A percentile compares a stretch with the other conserved stretches of the same genome.
Conservation (phyloP, 768 basidiomycete species). For the Kockovaella imperatae region DNA sequence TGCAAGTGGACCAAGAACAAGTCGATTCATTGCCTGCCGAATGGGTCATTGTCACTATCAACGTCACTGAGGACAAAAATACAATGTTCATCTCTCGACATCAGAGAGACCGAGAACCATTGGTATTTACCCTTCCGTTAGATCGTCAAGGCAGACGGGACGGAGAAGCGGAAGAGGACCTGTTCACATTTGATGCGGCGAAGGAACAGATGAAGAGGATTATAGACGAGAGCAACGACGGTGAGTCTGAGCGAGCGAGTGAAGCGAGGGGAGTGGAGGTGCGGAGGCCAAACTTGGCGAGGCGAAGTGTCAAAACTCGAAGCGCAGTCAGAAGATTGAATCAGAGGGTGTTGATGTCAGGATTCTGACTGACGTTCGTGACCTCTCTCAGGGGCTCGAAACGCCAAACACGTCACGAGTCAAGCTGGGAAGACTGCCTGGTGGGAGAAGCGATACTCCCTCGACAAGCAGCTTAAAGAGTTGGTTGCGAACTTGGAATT, state of each 20-base stretch:
- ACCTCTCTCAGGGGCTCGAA: no score
- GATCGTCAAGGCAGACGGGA: conserved; percentile 67
- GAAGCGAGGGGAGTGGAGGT: no score
- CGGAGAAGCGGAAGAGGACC: conserved; percentile 58
- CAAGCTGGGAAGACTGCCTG: conserved; percentile 61
- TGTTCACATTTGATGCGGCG: conserved; percentile 66
- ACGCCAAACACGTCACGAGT: conserved; percentile 62
- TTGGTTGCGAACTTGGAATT: conserved; percentile 81
- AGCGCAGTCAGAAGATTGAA: no score
- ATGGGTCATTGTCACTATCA: conserved; percentile 81
- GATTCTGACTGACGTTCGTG: no score
- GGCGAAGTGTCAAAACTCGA: no score
- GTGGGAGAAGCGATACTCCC: conserved; percentile 72
- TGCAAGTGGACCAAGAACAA: neutral
- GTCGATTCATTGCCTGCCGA: conserved; percentile 55
- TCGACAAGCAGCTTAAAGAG: conserved; percentile 69
- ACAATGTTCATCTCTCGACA: conserved; percentile 78
- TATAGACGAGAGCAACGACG: conserved; percentile 66
- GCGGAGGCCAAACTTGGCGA: no score
- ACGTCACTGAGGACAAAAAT: conserved; percentile 70
- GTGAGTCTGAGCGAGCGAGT: no score
- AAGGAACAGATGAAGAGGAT: conserved; percentile 68
- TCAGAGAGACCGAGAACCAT: conserved; percentile 54
- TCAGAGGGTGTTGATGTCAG: no score
- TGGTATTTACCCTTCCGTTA: conserved; percentile 83